Base-by-base conservation (phyloP, 2,329 filamentous ascomycete species). In the Penicillium sp. region DNA sequence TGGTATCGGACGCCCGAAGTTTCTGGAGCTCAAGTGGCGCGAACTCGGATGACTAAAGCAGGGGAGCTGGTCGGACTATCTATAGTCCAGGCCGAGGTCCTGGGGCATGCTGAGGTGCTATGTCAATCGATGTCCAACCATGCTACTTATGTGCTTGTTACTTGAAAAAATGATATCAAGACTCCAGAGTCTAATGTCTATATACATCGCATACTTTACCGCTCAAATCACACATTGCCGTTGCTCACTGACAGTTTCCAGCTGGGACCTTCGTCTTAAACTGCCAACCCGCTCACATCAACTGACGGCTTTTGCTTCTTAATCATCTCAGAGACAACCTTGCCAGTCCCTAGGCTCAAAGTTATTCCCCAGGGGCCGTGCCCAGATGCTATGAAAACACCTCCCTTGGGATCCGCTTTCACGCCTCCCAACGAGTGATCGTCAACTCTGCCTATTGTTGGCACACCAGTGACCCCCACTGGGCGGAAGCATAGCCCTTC, bases 301-400 rank as follows among this genome's bases (percentile, higher is more conserved):
- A 78, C 83, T 54, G 80, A 85, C 42, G 78, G 69, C 52, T 70
- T 65, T 52, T 75, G 70, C 2, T 81, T 83, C 58, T 80, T 76
- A 35, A 88, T 76, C 77, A 90, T 75, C 70, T 90, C 86, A 10
- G 84, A 78, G 71, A 90, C 72, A 5, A 88, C 81, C 56, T 80
- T 79, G 0, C 87, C 88, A 0, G 86, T 90, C 1, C 86, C 87
- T 27, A 88, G 69, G 13, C 76, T 75, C 61, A 82, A 62, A 40
- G 75, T 78, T 22, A 86, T 86, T 0, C 87, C 87, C 87, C 87
- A 91, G 0, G 87, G 84, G 0, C 87, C 87, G 72, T 91, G 87
- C 0, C 88, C 87, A 3, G 83, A 76, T 1, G 84, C 82, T 31
- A 90, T 66, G 63, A 81, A 91, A 0, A 92, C 83, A 3, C 87